Evolutionary conservation across 2,329 filamentous ascomycete species (phyloP), one percentile per base, ranked within the genome.

Genomic region (Bisporella sp.): DNA sequence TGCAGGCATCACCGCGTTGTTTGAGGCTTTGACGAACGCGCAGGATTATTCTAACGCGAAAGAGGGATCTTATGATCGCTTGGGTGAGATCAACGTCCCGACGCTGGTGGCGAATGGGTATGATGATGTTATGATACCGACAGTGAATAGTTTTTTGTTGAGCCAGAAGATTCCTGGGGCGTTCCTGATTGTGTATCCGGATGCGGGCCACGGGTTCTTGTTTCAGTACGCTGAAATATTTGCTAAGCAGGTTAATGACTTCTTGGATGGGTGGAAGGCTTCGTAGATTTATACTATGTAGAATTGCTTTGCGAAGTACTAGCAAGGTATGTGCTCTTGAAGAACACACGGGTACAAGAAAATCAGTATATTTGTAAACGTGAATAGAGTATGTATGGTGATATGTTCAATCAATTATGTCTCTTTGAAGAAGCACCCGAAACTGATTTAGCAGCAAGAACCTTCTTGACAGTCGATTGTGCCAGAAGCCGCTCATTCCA

Each of bases 71-170:
- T 59, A 54, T 45, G 53, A 60, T n/a, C 52, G 64, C 9, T 52
- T 67, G 4, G 41, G 50, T 5, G 59, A 66, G 39, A 45, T 66
- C 41, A 57, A 48, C 9, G 62, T 64, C 53, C 62, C 62, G 3
- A 59, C 64, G 1, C 52, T 68, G 29, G 54, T 66, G 9, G 62
- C 61, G 5, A 67, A 59, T 50, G 57, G 58, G 4, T 51, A 58
- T 33, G 48, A 54, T 40, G 54, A 60, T 41, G 31, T 50, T 2
- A 30, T 61, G 30, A 51, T 57, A 44, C 57, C 54, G 9, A 60
- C 58, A 11, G 40, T 35, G 9, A 59, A 61, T 32, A 57, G 51
- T 33, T 44, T 54, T 31, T 50, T 54, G 32, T 41, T 41, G 46
- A 37, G 6, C 12, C 35, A 49, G 41, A 48, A 33, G n/a, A 47